Evolutionary conservation across 2,329 filamentous ascomycete species (phyloP).

Genomic region (Emericellopsis cladophorae): DNA sequence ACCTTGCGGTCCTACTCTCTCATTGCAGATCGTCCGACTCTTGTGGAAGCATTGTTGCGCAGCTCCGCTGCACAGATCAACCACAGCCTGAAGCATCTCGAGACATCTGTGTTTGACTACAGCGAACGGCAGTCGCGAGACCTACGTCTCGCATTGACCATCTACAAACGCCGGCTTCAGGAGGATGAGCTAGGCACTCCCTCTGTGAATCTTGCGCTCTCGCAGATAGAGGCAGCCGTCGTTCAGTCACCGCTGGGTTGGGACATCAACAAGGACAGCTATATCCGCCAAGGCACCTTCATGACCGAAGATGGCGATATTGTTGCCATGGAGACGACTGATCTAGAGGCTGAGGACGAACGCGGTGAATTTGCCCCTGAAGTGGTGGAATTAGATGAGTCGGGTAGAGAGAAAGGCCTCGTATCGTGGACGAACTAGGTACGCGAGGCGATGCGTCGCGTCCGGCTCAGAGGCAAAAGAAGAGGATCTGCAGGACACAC

Average conservation of each 20-base stretch:
- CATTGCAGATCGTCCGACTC: conserved; percentile 23
- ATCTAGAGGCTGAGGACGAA: conserved; percentile 41
- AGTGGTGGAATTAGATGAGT: conserved; percentile 37
- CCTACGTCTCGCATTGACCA: conserved; percentile 33
- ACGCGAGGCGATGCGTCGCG: background rate
- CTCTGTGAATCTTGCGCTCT: conserved; percentile 32
- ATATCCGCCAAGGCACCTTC: conserved; percentile 31
- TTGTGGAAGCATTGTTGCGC: conserved; percentile 33
- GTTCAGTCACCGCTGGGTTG: conserved; percentile 34
- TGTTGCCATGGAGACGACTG: conserved; percentile 31
- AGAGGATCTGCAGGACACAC: background rate
- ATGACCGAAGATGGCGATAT: conserved; percentile 41
- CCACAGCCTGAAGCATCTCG: conserved; percentile 36
- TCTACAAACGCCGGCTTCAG: conserved; percentile 41
- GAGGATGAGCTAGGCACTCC: conserved; percentile 21
- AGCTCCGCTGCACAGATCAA: conserved; percentile 41
- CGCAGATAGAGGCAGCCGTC: conserved; percentile 16
- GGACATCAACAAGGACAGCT: conserved; percentile 36
- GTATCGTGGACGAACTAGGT: conserved; percentile 31
- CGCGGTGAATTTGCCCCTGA: conserved; percentile 39
- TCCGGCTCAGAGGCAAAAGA: background rate
- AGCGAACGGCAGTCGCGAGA: conserved; percentile 15
- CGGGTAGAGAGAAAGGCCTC: conserved; percentile 36
- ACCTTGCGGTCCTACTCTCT: conserved; percentile 38
- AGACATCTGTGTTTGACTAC: conserved; percentile 28